Conservation (phyloP, 441 rosid genomes). For the Lepidium campestre region DNA sequence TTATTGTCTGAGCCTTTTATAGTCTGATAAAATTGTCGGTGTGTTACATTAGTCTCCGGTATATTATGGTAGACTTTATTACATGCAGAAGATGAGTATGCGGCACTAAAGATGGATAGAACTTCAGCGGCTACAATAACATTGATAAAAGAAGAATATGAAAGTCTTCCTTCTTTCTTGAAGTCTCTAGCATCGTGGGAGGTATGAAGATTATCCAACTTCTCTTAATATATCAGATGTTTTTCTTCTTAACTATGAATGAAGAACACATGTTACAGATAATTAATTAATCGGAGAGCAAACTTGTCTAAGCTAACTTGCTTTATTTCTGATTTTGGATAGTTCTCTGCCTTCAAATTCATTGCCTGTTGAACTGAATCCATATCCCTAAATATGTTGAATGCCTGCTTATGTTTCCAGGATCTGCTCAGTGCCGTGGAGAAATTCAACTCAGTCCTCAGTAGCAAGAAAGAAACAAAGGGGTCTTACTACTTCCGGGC, state of each 20-base stretch:
- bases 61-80: conserved; percentile 1
- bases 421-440: conserved; percentile 54
- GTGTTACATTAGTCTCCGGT: neutral
- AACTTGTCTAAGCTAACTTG: too few species aligned
- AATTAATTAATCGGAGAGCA: neutral
- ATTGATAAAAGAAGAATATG: conserved; percentile 50
- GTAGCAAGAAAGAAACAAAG: conserved; percentile 29
- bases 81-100: conserved; percentile 27
- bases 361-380: neutral
- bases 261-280: neutral
- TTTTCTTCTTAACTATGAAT: neutral
- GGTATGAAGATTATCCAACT: conserved; percentile 36
- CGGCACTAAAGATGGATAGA: conserved; percentile 19
- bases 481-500: conserved; percentile 23
- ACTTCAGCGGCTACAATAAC: conserved; percentile 26
- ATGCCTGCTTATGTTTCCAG: conserved; percentile 31
- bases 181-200: conserved; percentile 77
- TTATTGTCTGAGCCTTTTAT: conserved; percentile 20
- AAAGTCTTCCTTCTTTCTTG: conserved; percentile 68
- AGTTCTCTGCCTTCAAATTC: neutral
- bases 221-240: neutral
- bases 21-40: neutral
- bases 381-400: neutral
- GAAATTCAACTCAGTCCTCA: conserved; percentile 48
- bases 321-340: too few species aligned